A percentile compares a stretch with the other conserved stretches of the same genome.
phyloP scores from a whole-genome alignment of 2,329 filamentous ascomycete species.

The Periglandula ipomoeae region DNA sequence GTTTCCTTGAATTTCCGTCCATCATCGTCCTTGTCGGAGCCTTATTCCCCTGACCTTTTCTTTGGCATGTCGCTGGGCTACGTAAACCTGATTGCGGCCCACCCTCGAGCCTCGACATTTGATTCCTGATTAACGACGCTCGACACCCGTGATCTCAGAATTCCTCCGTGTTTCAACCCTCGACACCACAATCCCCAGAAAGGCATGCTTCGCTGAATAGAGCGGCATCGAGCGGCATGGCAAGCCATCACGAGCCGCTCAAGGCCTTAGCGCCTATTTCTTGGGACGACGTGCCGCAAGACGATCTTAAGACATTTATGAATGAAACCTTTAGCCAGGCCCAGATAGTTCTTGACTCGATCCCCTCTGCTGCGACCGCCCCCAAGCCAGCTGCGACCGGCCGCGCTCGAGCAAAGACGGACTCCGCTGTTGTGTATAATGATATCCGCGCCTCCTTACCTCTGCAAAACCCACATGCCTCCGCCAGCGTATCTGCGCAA shows the following conservation, averaged over 20 bases:
- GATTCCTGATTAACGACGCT: neutral
- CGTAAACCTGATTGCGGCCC: neutral
- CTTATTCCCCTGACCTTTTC: no score
- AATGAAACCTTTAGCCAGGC: slow-evolving; percentile 54
- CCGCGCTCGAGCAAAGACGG: slow-evolving; percentile 46
- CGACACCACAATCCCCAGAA: neutral
- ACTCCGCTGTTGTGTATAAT: slow-evolving; percentile 40
- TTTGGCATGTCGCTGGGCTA: neutral
- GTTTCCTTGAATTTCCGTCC: no score
- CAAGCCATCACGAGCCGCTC: slow-evolving; percentile 49
- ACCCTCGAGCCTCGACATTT: neutral
- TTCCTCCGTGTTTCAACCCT: neutral
- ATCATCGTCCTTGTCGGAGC: no score
- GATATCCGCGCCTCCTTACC: slow-evolving; percentile 41
- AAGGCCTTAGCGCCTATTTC: slow-evolving; percentile 45
- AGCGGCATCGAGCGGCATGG: slow-evolving; percentile 29
- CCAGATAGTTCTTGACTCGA: slow-evolving; percentile 65
- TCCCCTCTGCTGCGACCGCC: slow-evolving; percentile 43
- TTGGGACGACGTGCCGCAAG: slow-evolving; percentile 37
- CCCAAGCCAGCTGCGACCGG: slow-evolving; percentile 28
- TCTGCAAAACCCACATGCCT: slow-evolving; percentile 29
- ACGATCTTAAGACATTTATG: slow-evolving; percentile 45
- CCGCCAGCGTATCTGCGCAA: slow-evolving; percentile 28
- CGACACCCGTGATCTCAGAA: neutral
- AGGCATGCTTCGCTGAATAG: slow-evolving; percentile 1